Conservation (phyloP, 2,329 filamentous ascomycete species). For the Ceratocystis alfenasii region DNA sequence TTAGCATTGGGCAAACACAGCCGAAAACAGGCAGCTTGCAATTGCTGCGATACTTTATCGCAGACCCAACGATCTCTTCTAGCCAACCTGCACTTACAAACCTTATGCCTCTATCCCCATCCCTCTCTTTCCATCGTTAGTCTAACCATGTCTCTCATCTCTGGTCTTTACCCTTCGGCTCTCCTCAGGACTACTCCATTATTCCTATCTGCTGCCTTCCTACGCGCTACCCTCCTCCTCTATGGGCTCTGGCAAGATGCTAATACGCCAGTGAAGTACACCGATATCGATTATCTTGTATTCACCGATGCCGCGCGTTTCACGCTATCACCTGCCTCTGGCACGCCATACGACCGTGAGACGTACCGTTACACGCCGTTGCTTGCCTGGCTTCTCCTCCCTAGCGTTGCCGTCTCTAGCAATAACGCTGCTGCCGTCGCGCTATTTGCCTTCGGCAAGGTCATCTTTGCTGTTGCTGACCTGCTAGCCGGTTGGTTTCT, state of each 20-base stretch:
- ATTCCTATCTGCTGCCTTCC: slow-evolving; percentile 45
- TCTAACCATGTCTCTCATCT: slow-evolving; percentile 17
- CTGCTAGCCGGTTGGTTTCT: slow-evolving; percentile 54
- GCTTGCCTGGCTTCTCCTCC: slow-evolving; percentile 79
- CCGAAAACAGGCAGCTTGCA: not conserved
- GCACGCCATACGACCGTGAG: slow-evolving; percentile 76
- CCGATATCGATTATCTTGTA: slow-evolving; percentile 96
- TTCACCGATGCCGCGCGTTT: slow-evolving; percentile 91
- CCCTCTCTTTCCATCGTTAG: not conserved
- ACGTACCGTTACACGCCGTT: slow-evolving; percentile 96
- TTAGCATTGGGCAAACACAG: no score
- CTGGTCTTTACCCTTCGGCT: slow-evolving; percentile 7
- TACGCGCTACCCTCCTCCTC: slow-evolving; percentile 63
- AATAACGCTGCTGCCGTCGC: slow-evolving; percentile 28
- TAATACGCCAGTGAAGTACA: slow-evolving; percentile 87
- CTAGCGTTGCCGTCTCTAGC: slow-evolving; percentile 56
- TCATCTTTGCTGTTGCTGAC: slow-evolving; percentile 73
- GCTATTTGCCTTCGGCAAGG: slow-evolving; percentile 70
- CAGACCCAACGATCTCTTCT: not conserved
- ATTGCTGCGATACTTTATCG: not conserved
- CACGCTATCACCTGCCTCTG: slow-evolving; percentile 34
- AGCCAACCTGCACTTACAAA: not conserved
- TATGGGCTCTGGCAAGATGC: slow-evolving; percentile 92
- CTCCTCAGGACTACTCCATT: slow-evolving; percentile 29
- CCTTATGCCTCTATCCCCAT: not conserved